A percentile compares a stretch with the other conserved stretches of the same genome.
These are phyloP conservation scores for Cyberlindnera saturnus DNA, from an alignment of 805 yeast genomes.

Conservation along the genomic window DNA sequence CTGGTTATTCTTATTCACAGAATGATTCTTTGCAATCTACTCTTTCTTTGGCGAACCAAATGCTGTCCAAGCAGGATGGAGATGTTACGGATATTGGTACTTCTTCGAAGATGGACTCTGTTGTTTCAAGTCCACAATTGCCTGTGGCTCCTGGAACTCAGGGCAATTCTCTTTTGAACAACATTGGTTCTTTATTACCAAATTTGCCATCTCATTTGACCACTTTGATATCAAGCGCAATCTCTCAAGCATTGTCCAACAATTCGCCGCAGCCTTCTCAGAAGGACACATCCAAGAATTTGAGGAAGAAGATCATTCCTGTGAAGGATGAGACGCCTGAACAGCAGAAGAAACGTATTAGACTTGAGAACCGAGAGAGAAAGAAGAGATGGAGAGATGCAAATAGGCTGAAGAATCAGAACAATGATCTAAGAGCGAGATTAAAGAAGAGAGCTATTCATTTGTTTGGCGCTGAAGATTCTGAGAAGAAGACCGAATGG, in stretches of 20 bases:
- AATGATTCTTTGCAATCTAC: not conserved
- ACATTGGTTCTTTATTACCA: conserved; percentile 19
- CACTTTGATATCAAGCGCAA: conserved; percentile 19
- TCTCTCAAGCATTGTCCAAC: conserved; percentile 18
- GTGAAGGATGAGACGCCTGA: conserved; percentile 23
- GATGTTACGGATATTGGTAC: not conserved
- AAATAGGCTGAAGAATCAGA: conserved; percentile 76
- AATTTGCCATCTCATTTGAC: conserved; percentile 20
- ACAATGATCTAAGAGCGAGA: conserved; percentile 77
- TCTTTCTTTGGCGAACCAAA: conserved; percentile 8
- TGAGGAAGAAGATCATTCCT: conserved; percentile 11
- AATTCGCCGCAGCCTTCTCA: not conserved
- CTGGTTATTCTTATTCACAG: not conserved
- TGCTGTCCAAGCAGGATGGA: conserved; percentile 7
- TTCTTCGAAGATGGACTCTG: not conserved
- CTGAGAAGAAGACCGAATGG: conserved; percentile 61
- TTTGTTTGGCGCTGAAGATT: conserved; percentile 56
- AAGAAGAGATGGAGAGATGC: conserved; percentile 82
- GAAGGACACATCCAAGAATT: conserved; percentile 4
- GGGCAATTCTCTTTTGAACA: conserved; percentile 15
- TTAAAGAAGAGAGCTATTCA: conserved; percentile 65
- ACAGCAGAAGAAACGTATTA: conserved; percentile 45
- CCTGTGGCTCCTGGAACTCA: conserved; percentile 15
- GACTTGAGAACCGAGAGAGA: conserved; percentile 67
- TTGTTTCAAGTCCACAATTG: conserved; percentile 5